Evolutionary conservation across 2,329 filamentous ascomycete genomes (phyloP), one percentile per base, ranked within the genome.

Genomic region (Fusarium robinianum): DNA sequence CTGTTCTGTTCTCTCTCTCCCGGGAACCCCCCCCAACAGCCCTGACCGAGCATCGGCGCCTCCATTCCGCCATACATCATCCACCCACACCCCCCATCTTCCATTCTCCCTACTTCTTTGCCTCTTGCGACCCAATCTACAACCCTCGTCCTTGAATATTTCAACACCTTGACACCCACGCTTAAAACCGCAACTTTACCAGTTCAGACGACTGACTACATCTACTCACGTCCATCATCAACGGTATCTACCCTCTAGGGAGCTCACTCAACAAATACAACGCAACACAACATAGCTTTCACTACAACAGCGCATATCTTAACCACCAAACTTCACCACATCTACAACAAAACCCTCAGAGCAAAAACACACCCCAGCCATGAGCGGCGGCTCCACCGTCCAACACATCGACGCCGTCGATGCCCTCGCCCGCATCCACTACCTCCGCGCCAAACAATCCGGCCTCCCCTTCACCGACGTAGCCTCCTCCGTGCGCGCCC

Each of bases 391-490:
- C 40, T 57, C 61, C 40, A 61, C 64, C 46, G 63, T 70, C 44
- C 66, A 71, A 43, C 71, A 75, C 55, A 77, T 84, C 64, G 77
- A 81, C 61, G 72, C 72, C 34, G 71, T 80, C 58, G 78, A 80
- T 62, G 72, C 72, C 45, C 77, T 78, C 56, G 78, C 79, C 32
- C 74, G 76, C 32, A 72, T 73, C 34, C 71, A 84, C 11, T 81
- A 79, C 60, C 72, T 77, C 38, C 77, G 78, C 46, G 73, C 76
- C 37, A 75, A 75, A 51, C 60, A 67, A 16, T 62, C 58, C 11
- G 67, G 71, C 17, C 71, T 75, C 3, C 71, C 76, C 27, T 78
- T 81, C 45, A 69, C 70, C 41, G 71, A 76, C 30, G 70, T 80
- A 32, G 72, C 77, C 10, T 61, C 66, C 10, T 73, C 75, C 23